A percentile compares a stretch with the other conserved stretches of the same genome.
These are phyloP conservation scores for Suhomyces prunicola DNA, from an alignment of 805 yeast species.

Conservation along the genomic window DNA sequence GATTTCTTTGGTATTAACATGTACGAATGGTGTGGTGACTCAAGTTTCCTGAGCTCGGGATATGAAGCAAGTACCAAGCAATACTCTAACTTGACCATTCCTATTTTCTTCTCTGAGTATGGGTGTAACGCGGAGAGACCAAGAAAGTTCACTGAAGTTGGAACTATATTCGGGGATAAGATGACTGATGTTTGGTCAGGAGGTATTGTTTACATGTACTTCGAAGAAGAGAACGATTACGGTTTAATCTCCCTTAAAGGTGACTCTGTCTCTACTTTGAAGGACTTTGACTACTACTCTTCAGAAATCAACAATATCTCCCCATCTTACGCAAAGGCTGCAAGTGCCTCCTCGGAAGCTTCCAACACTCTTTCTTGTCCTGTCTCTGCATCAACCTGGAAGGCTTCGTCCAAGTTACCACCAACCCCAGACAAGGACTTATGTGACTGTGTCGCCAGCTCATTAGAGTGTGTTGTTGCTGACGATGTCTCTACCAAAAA, in stretches of 20 bases:
- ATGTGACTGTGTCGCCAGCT: slow-evolving; percentile 59
- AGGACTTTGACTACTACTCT: slow-evolving; percentile 30
- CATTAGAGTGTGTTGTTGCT: slow-evolving; percentile 59
- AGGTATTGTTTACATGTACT: slow-evolving; percentile 90
- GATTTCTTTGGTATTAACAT: slow-evolving; percentile 84
- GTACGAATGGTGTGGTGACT: slow-evolving; percentile 83
- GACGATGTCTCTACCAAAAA: slow-evolving; percentile 52
- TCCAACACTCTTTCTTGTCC: slow-evolving; percentile 58
- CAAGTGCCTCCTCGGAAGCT: slow-evolving; percentile 32
- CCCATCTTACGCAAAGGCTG: slow-evolving; percentile 36
- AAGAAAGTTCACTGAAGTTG: slow-evolving; percentile 73
- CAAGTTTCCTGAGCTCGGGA: slow-evolving; percentile 61
- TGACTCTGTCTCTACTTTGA: slow-evolving; percentile 14
- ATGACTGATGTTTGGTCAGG: slow-evolving; percentile 95
- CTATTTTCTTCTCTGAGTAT: slow-evolving; percentile 83
- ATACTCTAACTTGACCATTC: slow-evolving; percentile 69
- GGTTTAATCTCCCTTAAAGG: slow-evolving; percentile 63
- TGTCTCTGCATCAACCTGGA: slow-evolving; percentile 53
- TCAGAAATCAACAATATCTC: slow-evolving; percentile 33
- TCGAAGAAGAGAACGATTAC: slow-evolving; percentile 77
- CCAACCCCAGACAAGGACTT: slow-evolving; percentile 69
- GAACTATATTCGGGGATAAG: slow-evolving; percentile 57
- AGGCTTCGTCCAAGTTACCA: slow-evolving; percentile 65
- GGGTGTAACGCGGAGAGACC: slow-evolving; percentile 79
- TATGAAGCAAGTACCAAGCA: slow-evolving; percentile 69